Conservation (phyloP, 179 eudicot genomes). For the Beta lomatogona region DNA sequence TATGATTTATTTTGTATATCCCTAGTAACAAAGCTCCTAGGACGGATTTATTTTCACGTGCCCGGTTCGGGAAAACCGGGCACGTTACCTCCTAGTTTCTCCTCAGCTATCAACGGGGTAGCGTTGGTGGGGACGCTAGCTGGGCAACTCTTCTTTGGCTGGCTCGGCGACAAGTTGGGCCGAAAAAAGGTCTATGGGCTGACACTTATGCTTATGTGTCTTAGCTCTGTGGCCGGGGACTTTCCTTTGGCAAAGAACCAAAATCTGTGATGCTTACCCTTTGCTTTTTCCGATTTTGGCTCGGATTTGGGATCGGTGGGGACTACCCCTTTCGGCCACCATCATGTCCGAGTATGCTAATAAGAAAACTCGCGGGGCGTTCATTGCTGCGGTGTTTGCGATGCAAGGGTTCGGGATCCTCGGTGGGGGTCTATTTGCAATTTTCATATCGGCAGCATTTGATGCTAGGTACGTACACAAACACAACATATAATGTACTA, state of each 20-base stretch:
- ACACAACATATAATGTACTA: not conserved
- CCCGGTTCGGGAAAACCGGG: constrained; percentile 59
- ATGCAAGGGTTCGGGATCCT: constrained; percentile 67
- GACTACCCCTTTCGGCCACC: constrained; percentile 67
- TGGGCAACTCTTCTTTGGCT: constrained; percentile 70
- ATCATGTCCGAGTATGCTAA: constrained; percentile 71
- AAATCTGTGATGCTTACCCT: constrained; percentile 57
- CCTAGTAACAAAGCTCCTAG: constrained; percentile 55
- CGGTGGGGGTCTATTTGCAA: constrained; percentile 47
- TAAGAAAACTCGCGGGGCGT: constrained; percentile 59
- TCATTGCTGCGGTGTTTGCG: constrained; percentile 69
- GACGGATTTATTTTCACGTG: constrained; percentile 56
- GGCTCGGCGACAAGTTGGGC: constrained; percentile 80
- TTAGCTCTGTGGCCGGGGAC: constrained; percentile 62
- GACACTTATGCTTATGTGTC: constrained; percentile 62
- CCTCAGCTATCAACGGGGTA: constrained; percentile 67
- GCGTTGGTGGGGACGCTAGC: constrained; percentile 61
- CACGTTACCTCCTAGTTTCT: constrained; percentile 55
- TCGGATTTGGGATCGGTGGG: constrained; percentile 69
- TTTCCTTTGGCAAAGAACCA: constrained; percentile 52
- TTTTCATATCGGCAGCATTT: constrained; percentile 37
- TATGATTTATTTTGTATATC: constrained; percentile 68
- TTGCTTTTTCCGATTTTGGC: constrained; percentile 67
- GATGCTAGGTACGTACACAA: constrained; percentile 30
- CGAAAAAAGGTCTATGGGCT: constrained; percentile 62